phyloP scores from a whole-genome alignment of 495 filamentous ascomycete species.

The Aspergillus sclerotiicarbonarius region DNA sequence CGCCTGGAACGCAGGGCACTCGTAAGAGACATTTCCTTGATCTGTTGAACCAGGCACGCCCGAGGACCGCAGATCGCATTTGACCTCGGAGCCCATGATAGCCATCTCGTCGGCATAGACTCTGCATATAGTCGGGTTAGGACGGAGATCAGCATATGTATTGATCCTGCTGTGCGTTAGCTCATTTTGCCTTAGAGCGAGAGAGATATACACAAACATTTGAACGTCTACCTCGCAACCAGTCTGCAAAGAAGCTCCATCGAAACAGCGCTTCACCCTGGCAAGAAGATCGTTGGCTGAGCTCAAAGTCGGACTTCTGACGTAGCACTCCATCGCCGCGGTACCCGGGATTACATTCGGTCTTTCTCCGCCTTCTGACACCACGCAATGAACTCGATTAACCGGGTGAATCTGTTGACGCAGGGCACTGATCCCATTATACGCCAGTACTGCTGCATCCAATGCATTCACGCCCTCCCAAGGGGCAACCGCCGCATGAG shows the following conservation, averaged over 20 bases:
- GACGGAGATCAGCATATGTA: background rate
- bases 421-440: slow-evolving; percentile 51
- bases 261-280: background rate
- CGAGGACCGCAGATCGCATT: too few species aligned
- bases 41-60: background rate
- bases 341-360: slow-evolving; percentile 56
- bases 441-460: slow-evolving; percentile 53
- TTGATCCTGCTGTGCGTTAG: background rate
- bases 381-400: slow-evolving; percentile 51
- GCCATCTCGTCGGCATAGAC: background rate
- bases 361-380: slow-evolving; percentile 46
- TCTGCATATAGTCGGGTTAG: background rate
- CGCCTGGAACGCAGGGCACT: background rate
- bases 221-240: background rate
- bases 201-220: background rate
- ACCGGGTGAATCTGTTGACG: slow-evolving; percentile 56
- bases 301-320: slow-evolving; percentile 22
- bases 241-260: background rate
- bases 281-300: background rate
- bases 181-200: background rate
- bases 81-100: background rate
- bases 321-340: slow-evolving; percentile 37
- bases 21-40: slow-evolving; percentile 7
- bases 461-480: slow-evolving; percentile 60
- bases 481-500: slow-evolving; percentile 53